Percentiles rank a stretch among this genome's conserved stretches.
These are phyloP conservation scores for Luzula sylvatica DNA, from an alignment of 176 grass and related monocot species.

Conservation along the genomic window DNA sequence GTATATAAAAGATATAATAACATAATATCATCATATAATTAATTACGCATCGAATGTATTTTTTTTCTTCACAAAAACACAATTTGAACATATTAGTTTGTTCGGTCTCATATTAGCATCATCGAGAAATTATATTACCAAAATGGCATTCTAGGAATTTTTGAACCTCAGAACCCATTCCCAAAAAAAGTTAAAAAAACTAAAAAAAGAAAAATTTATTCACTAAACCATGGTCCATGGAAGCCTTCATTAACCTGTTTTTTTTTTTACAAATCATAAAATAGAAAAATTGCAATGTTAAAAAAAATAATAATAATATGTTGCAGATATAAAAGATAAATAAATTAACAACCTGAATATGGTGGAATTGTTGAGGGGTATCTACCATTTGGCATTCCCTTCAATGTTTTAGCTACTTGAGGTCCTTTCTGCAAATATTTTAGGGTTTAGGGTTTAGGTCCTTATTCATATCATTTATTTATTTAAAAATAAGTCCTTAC, in stretches of 20 bases:
- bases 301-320: neutral
- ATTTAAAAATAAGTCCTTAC: constrained; percentile 10
- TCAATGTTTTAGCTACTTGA: neutral
- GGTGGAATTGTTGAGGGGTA: constrained; percentile 5
- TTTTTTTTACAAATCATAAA: constrained; percentile 9
- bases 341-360: neutral
- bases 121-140: too few species aligned
- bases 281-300: constrained; percentile 3
- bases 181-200: too few species aligned
- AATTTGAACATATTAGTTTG: too few species aligned
- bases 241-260: constrained; percentile 20
- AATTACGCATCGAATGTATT: too few species aligned
- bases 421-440: constrained; percentile 4
- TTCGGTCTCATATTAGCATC: too few species aligned
- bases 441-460: neutral
- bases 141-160: too few species aligned
- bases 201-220: constrained; percentile 3
- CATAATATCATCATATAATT: too few species aligned
- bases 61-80: too few species aligned
- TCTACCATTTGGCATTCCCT: constrained; percentile 3
- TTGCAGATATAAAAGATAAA: too few species aligned
- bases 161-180: too few species aligned
- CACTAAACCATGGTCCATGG: neutral
- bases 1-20: too few species aligned
- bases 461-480: constrained; percentile 2